Percentiles rank a stretch among this genome's conserved stretches.
Conservation (phyloP, 345 rosid species). For the Xanthoceras sorbifolium region DNA sequence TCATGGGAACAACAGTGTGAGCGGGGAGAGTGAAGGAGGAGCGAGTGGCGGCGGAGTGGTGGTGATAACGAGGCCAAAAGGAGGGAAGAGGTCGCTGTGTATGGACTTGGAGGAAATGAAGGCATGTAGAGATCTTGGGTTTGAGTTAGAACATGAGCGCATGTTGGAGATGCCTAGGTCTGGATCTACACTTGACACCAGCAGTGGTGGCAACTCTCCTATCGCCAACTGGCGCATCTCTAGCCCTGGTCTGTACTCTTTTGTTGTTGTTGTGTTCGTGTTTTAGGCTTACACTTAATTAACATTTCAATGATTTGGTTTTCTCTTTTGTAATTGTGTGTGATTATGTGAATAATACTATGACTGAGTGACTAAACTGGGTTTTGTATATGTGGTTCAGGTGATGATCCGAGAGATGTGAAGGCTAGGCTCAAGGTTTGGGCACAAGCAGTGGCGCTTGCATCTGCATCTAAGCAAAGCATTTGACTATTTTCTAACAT, state of each 20-base stretch:
- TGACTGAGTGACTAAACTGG: background rate
- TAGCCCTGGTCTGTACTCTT: constrained; percentile 67
- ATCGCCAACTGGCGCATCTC: constrained; percentile 86
- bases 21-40: constrained; percentile 62
- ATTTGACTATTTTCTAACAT: constrained; percentile 14
- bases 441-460: constrained; percentile 95
- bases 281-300: too few species aligned
- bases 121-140: constrained; percentile 91
- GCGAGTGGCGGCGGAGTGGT: constrained; percentile 40
- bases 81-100: constrained; percentile 76
- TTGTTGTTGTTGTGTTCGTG: too few species aligned
- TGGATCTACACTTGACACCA: constrained; percentile 58
- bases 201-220: constrained; percentile 92
- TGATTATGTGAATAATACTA: background rate
- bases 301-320: too few species aligned
- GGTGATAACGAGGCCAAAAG: constrained; percentile 81
- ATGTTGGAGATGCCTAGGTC: constrained; percentile 66
- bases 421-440: constrained; percentile 93
- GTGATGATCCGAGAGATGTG: constrained; percentile 91
- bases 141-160: constrained; percentile 77
- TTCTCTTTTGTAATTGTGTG: background rate
- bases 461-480: constrained; percentile 54
- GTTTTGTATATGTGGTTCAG: constrained; percentile 31
- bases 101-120: constrained; percentile 90
- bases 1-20: constrained; percentile 36